Percentiles rank a stretch among this genome's conserved stretches.
Conservation (phyloP, 2,329 filamentous ascomycete species). For the Epichloe gansuensis region DNA sequence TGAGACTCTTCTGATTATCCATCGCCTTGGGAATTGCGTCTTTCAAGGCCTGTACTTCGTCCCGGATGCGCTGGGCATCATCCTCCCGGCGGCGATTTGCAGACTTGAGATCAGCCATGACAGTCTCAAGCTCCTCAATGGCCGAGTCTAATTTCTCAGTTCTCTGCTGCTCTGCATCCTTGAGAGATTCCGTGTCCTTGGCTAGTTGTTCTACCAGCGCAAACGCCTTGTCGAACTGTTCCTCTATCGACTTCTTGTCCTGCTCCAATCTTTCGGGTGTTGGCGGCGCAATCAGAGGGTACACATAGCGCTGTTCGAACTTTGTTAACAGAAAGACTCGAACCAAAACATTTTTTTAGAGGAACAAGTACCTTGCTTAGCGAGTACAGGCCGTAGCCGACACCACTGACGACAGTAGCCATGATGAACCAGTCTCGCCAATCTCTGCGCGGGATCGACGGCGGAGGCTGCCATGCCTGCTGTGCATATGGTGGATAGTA, state of each 20-base stretch:
- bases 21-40: constrained; percentile 81
- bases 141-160: constrained; percentile 74
- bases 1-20: constrained; percentile 73
- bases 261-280: constrained; percentile 88
- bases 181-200: constrained; percentile 79
- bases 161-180: constrained; percentile 72
- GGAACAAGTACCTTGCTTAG: constrained; percentile 60
- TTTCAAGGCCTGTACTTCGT: constrained; percentile 74
- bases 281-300: constrained; percentile 81
- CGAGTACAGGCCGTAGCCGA: constrained; percentile 79
- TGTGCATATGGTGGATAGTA: constrained; percentile 38
- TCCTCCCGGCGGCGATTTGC: constrained; percentile 74
- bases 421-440: constrained; percentile 99
- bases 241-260: constrained; percentile 86
- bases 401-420: constrained; percentile 85
- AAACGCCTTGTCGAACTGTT: constrained; percentile 87
- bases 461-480: constrained; percentile 46
- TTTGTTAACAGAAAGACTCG: neutral
- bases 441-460: constrained; percentile 63
- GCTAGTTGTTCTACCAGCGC: constrained; percentile 81
- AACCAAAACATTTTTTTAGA: neutral
- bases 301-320: constrained; percentile 62
- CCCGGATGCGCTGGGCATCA: constrained; percentile 72
- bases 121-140: constrained; percentile 71
- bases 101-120: constrained; percentile 70